These are phyloP conservation scores for Paraconiothyrium sp. DNA, from an alignment of 2,329 filamentous ascomycete species.

Conservation along the genomic window DNA sequence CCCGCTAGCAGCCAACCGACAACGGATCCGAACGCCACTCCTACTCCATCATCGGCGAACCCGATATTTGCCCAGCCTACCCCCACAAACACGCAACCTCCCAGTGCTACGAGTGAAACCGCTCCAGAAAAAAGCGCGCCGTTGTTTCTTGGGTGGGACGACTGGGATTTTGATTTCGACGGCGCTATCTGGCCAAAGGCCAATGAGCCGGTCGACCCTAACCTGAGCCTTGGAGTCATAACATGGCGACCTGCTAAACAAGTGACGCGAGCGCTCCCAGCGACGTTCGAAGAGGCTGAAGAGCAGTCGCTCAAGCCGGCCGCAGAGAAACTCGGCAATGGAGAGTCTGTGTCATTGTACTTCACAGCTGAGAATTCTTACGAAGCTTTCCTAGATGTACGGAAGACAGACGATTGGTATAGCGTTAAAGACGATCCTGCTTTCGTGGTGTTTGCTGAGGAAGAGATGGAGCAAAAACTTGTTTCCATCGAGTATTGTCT, in stretches of 20 bases:
- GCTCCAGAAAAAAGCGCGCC: conserved; percentile 34
- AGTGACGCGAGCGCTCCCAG: conserved; percentile 53
- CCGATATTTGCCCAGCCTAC: conserved; percentile 25
- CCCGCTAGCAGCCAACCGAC: conserved; percentile 18
- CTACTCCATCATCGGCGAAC: conserved; percentile 38
- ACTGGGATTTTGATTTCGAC: conserved; percentile 57
- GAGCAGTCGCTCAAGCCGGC: conserved; percentile 52
- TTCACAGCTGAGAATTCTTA: conserved; percentile 55
- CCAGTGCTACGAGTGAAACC: conserved; percentile 29
- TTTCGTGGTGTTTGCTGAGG: conserved; percentile 56
- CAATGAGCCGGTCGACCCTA: conserved; percentile 55
- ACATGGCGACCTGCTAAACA: conserved; percentile 57
- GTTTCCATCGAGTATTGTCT: conserved; percentile 57
- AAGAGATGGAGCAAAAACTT: conserved; percentile 49
- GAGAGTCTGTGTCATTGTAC: conserved; percentile 61
- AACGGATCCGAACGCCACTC: conserved; percentile 40
- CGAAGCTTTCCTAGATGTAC: conserved; percentile 57
- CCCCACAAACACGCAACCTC: conserved; percentile 22
- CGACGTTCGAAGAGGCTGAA: conserved; percentile 56
- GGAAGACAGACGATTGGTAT: conserved; percentile 61
- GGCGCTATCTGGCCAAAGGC: conserved; percentile 56
- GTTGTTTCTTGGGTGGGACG: conserved; percentile 48
- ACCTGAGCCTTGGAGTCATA: conserved; percentile 57
- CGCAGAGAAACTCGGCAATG: conserved; percentile 48
- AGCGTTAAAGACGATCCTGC: conserved; percentile 60